phyloP scores from a whole-genome alignment of 768 basidiomycete species.

The Xerocomellus amylosporus region DNA sequence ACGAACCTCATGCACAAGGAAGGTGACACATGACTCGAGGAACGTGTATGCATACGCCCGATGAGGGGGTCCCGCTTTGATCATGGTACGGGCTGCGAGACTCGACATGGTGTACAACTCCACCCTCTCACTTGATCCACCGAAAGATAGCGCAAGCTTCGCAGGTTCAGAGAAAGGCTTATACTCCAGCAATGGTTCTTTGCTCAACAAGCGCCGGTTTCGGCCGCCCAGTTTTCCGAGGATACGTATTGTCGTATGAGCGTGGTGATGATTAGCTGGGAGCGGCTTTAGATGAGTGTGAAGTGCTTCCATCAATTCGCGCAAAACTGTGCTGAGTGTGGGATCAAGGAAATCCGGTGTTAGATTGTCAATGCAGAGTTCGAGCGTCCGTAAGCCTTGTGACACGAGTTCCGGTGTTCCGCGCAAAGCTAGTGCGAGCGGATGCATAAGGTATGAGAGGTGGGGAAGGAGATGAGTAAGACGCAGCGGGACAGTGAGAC shows the following conservation, averaged over 20 bases:
- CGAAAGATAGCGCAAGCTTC: constrained; percentile 70
- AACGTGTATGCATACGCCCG: constrained; percentile 61
- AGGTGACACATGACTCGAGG: constrained; percentile 67
- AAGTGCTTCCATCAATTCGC: constrained; percentile 92
- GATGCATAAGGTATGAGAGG: constrained; percentile 93
- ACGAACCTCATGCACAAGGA: constrained; percentile 72
- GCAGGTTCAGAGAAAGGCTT: constrained; percentile 68
- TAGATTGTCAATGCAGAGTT: constrained; percentile 98
- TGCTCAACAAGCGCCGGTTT: constrained; percentile 81
- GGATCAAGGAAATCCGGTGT: constrained; percentile 98
- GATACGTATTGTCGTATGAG: constrained; percentile 94
- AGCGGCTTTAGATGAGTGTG: constrained; percentile 88
- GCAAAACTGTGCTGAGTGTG: constrained; percentile 85
- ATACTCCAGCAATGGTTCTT: constrained; percentile 74
- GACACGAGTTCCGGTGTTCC: constrained; percentile 88
- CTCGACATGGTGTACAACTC: constrained; percentile 63
- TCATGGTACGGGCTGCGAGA: constrained; percentile 63
- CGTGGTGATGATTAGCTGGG: constrained; percentile 83
- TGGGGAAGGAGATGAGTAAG: constrained; percentile 95
- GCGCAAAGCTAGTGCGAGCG: constrained; percentile 84
- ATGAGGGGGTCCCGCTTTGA: constrained; percentile 41
- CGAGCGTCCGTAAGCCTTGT: constrained; percentile 93
- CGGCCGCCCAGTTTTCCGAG: constrained; percentile 94
- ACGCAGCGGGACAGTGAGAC: constrained; percentile 93
- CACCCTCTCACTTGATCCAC: constrained; percentile 59